phyloP scores from a whole-genome alignment of 345 rosid genomes.

The Arabis hirsuta region DNA sequence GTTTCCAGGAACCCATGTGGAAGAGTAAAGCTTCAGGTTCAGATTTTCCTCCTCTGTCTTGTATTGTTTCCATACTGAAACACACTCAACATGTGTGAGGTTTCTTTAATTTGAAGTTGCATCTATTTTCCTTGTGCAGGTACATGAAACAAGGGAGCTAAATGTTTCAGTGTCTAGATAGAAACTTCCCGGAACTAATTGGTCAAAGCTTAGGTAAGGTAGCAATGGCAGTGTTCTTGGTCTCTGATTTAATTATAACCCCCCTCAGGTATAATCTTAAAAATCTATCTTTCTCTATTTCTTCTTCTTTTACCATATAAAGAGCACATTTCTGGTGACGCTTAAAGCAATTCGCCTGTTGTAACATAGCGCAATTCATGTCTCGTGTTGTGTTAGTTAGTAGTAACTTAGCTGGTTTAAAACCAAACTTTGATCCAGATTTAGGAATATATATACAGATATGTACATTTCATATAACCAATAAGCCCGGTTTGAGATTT shows the following conservation, averaged over 20 bases:
- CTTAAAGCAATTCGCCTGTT: constrained; percentile 29
- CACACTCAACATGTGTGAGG: constrained; percentile 9
- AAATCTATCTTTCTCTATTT: not conserved
- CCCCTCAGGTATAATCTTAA: constrained; percentile 27
- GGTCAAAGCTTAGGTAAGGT: constrained; percentile 34
- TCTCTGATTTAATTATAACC: constrained; percentile 20
- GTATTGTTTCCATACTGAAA: constrained; percentile 10
- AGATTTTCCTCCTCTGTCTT: constrained; percentile 27
- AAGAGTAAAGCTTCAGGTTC: constrained; percentile 78
- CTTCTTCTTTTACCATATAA: constrained; percentile 6
- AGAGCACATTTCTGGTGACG: not conserved
- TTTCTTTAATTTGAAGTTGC: constrained; percentile 23
- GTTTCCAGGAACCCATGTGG: constrained; percentile 72
- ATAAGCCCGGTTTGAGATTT: constrained; percentile 16
- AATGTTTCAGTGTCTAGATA: constrained; percentile 18
- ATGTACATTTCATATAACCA: not conserved
- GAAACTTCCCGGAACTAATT: constrained; percentile 23
- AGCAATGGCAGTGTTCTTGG: constrained; percentile 21
- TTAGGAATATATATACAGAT: constrained; percentile 12
- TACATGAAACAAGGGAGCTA: constrained; percentile 36
- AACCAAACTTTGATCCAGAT: constrained; percentile 27
- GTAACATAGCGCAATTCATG: constrained; percentile 33
- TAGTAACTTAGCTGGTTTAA: constrained; percentile 24
- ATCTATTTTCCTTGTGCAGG: constrained; percentile 33
- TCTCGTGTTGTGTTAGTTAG: constrained; percentile 34